Evolutionary conservation across 1,284 basidiomycete species (phyloP).

Genomic region (Ganoderma multipileum): DNA sequence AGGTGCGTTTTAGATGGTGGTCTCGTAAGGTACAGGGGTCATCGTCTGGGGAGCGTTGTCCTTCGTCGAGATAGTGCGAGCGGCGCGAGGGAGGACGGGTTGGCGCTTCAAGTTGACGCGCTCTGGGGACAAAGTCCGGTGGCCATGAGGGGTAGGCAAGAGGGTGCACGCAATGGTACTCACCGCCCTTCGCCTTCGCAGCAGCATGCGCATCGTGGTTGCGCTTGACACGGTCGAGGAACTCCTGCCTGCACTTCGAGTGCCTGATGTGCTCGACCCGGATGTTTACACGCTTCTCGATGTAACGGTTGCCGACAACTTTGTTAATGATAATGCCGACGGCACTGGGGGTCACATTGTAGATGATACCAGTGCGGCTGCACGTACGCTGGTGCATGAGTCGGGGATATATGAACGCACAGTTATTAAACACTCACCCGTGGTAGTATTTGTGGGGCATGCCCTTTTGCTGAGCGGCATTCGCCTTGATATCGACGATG

Average conservation of each 20-base stretch:
- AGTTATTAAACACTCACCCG: slow-evolving; percentile 56
- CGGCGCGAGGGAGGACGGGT: slow-evolving; percentile 85
- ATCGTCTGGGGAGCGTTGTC: slow-evolving; percentile 94
- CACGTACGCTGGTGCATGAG: slow-evolving; percentile 15
- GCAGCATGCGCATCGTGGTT: slow-evolving; percentile 89
- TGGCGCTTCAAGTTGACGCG: slow-evolving; percentile 88
- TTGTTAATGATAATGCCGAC: slow-evolving; percentile 99
- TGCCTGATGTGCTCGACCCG: slow-evolving; percentile 98
- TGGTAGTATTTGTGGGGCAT: slow-evolving; percentile 99
- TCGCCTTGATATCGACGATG: slow-evolving; percentile 99
- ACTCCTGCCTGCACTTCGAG: slow-evolving; percentile 99
- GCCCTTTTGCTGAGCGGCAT: slow-evolving; percentile 99
- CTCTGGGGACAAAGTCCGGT: slow-evolving; percentile 53
- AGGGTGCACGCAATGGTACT: slow-evolving; percentile 44
- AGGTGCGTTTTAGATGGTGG: slow-evolving; percentile 67
- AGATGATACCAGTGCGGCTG: slow-evolving; percentile 96
- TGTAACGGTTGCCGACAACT: slow-evolving; percentile 98
- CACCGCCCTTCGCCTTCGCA: slow-evolving; percentile 90
- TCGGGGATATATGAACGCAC: neutral
- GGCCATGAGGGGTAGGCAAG: slow-evolving; percentile 10
- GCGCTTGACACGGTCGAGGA: slow-evolving; percentile 94
- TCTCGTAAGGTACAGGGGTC: slow-evolving; percentile 90
- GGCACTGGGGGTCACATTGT: slow-evolving; percentile 95
- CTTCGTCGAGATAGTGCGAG: slow-evolving; percentile 76
- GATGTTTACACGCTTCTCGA: slow-evolving; percentile 99